Base-by-base conservation (phyloP, 1,139 yeast species). In the Diutina ranongensis region DNA sequence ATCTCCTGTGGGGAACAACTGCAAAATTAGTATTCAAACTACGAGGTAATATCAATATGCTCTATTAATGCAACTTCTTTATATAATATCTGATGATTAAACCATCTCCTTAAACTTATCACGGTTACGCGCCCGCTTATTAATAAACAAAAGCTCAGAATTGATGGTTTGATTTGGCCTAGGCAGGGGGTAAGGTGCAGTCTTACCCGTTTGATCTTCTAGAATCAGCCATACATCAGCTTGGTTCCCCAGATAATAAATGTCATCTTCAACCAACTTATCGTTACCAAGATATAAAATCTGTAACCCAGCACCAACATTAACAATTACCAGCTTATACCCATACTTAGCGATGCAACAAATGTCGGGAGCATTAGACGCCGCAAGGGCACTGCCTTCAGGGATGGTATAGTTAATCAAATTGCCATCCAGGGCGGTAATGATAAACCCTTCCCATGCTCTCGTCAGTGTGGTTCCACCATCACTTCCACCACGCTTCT, bases 381-480 rank as follows among this genome's bases (percentile, higher is more conserved):
- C 46, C 9, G 52, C 50, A 2, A 72, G 72, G 4, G 64, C 61
- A 45, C 65, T 64, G 3, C 68, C 68, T 16, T 34, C 12, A 1
- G 92, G 92, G 45, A 83, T 74, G 45, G 74, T 76, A 56, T 81
- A 83, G 47, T 68, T 70, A 16, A 74, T 65, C 15, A 81, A 68
- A 44, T 72, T 71, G 0, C 95, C 94, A 49, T 74, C 73, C 21
- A 78, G 76, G 3, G 75, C 71, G 0, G 69, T 62, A 65, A 86
- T 74, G 1, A 87, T 80, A 73, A 87, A 86, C 0, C 94, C 94
- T 59, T 83, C 88, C 89, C 94, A 84, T 5, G 74, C 12, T 8
- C 32, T n/a, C 20, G 5, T 12, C 31, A 27, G 31, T 31, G 8
- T 12, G 34, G 34, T 12, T 4, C 7, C 15, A 9, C 13, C 5